These are phyloP conservation scores for Exserohilum rostratum DNA, from an alignment of 2,329 filamentous ascomycete species.

Conservation along the genomic window DNA sequence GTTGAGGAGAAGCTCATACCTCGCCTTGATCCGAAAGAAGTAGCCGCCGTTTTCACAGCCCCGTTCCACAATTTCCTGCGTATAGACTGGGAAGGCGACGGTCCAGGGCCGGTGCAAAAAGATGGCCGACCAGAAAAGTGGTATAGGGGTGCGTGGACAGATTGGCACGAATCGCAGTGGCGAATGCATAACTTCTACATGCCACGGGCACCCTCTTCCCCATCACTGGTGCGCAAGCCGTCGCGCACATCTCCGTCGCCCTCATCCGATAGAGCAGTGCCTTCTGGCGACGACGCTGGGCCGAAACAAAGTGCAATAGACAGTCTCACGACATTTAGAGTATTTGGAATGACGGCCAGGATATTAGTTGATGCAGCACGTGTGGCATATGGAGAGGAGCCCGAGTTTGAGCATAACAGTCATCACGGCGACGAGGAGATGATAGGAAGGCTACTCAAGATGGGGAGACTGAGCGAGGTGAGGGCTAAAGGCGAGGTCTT, in stretches of 20 bases:
- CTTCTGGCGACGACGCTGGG: slow-evolving; percentile 28
- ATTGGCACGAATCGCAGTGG: slow-evolving; percentile 82
- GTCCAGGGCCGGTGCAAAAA: slow-evolving; percentile 49
- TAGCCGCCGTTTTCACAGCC: slow-evolving; percentile 91
- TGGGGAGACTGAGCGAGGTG: slow-evolving; percentile 62
- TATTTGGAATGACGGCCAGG: slow-evolving; percentile 94
- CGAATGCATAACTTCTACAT: slow-evolving; percentile 91
- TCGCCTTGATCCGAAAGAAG: slow-evolving; percentile 83
- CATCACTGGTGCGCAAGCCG: slow-evolving; percentile 13
- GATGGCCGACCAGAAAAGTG: slow-evolving; percentile 63
- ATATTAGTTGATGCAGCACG: slow-evolving; percentile 88
- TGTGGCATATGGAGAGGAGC: slow-evolving; percentile 80
- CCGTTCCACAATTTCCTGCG: slow-evolving; percentile 84
- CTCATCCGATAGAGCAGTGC: slow-evolving; percentile 2
- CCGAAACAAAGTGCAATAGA: slow-evolving; percentile 49
- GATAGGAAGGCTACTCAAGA: slow-evolving; percentile 62
- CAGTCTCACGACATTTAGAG: slow-evolving; percentile 70
- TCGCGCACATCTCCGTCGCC: neutral
- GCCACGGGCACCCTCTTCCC: slow-evolving; percentile 52
- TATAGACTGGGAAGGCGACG: slow-evolving; percentile 55
- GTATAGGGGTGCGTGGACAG: slow-evolving; percentile 84
- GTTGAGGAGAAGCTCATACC: slow-evolving; percentile 75
- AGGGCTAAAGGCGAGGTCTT: slow-evolving; percentile 60
- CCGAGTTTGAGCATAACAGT: slow-evolving; percentile 78
- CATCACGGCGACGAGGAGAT: slow-evolving; percentile 71